Evolutionary conservation across 257 asterid species (phyloP).

Genomic region (Penstemon eatonii): DNA sequence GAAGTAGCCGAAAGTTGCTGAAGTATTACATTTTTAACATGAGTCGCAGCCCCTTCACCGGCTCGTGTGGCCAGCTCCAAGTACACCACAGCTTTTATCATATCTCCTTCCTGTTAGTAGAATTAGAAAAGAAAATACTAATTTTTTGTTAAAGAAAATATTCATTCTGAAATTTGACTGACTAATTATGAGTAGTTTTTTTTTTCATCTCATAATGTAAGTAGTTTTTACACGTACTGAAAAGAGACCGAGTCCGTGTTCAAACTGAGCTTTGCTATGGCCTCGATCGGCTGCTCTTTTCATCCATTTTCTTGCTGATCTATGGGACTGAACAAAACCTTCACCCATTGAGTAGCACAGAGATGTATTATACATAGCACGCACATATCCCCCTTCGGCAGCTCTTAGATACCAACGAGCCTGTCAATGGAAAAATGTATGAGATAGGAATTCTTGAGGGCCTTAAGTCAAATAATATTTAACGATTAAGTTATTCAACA

Average conservation of each 20-base stretch:
- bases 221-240: constrained; percentile 49
- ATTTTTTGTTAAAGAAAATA: not conserved
- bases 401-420: constrained; percentile 81
- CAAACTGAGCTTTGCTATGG: constrained; percentile 87
- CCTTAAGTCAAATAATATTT: no score
- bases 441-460: not conserved
- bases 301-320: constrained; percentile 90
- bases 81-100: constrained; percentile 91
- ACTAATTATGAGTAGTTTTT: no score
- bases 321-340: constrained; percentile 64
- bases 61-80: constrained; percentile 82
- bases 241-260: constrained; percentile 79
- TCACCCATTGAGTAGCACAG: constrained; percentile 79
- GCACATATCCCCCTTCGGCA: constrained; percentile 92
- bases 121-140: not conserved
- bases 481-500: not conserved
- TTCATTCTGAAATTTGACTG: not conserved
- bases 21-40: constrained; percentile 62
- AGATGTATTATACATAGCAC: constrained; percentile 90
- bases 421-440: constrained; percentile 39
- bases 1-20: constrained; percentile 60
- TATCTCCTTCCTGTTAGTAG: constrained; percentile 76
- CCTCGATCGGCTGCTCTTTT: constrained; percentile 91
- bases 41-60: constrained; percentile 78
- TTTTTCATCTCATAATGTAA: not conserved